Base-by-base conservation (phyloP, 2,329 filamentous ascomycete genomes). In the Claviceps sp. region DNA sequence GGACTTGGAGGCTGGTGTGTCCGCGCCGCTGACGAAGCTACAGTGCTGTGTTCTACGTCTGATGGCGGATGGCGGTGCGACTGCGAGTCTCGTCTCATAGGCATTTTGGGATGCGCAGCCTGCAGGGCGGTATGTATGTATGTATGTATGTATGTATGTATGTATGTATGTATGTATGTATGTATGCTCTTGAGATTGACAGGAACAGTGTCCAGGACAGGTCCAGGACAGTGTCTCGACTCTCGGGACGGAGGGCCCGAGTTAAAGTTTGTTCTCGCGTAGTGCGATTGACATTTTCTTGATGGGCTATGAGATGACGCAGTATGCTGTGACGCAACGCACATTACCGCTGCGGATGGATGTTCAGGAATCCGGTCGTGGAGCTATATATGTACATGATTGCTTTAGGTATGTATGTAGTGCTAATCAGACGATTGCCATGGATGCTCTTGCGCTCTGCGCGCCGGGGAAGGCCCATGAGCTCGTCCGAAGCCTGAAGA, bases 31-130 rank as follows among this genome's bases (percentile, higher is more conserved):
- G 52, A 97, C 93, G 53, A 97, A 96, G 71, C 82, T 97, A n/a
- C 93, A 97, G 72, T 97, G 91, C 78, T 96, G 91, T 96, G 91
- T 70, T 91, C 93, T 1, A 97, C 91, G 1, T 95, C 88, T 0
- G 93, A 97, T 67, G 91, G 91, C 47, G 87, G 93, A 97, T 67
- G 91, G 91, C 47, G 87, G 84, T 46, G 91, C 89, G 1, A 89
- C 93, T 1, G 88, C 87, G 14, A 83, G 97, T 36, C 73, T 98
- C 49, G 89, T 95, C 51, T 95, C 88, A 0, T 84, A 95, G 69
- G 78, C 77, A 47, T 97, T 96, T 77, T 79, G 97, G 51, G 85
- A 91, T 61, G 83, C 84, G 8, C 20, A n/a, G n/a, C n/a, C n/a
- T n/a, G n/a, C n/a, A n/a, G n/a, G n/a, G n/a, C n/a, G n/a, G n/a